Evolutionary conservation across 345 rosid genomes (phyloP).

Genomic region (Eutrema heterophyllum): DNA sequence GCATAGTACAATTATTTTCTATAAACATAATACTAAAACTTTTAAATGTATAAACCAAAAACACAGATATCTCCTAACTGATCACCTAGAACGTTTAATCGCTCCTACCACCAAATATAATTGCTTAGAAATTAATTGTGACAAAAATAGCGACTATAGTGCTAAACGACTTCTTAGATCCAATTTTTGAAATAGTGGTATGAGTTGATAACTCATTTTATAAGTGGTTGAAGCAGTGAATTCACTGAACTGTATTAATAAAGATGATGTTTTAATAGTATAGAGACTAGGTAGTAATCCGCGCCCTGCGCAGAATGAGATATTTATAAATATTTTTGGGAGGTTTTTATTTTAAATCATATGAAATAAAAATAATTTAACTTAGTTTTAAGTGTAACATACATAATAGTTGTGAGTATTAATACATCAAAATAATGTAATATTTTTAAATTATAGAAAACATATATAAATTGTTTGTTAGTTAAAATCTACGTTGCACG

Average conservation of each 20-base stretch:
- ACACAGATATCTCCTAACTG: not conserved
- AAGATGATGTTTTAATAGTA: not conserved
- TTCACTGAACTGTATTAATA: not conserved
- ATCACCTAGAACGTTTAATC: not conserved
- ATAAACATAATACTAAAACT: not conserved
- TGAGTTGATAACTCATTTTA: slow-evolving; percentile 2
- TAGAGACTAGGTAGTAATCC: too few relatives aligned
- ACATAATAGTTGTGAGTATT: too few relatives aligned
- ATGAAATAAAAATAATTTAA: too few relatives aligned
- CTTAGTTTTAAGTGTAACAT: too few relatives aligned
- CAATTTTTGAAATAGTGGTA: not conserved
- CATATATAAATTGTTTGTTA: too few relatives aligned
- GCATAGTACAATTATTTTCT: not conserved
- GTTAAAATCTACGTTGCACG: too few relatives aligned
- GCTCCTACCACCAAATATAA: not conserved
- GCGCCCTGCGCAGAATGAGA: too few relatives aligned
- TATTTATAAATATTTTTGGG: too few relatives aligned
- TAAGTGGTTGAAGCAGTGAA: not conserved
- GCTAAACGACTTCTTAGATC: not conserved
- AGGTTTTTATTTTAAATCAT: too few relatives aligned
- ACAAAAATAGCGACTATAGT: not conserved
- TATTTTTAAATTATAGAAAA: too few relatives aligned
- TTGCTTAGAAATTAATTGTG: not conserved
- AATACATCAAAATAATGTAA: too few relatives aligned
- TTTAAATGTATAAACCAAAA: not conserved